A percentile compares a stretch with the other conserved stretches of the same genome.
Evolutionary conservation across 495 filamentous ascomycete species (phyloP).

Genomic region (Penicillium fimorum): DNA sequence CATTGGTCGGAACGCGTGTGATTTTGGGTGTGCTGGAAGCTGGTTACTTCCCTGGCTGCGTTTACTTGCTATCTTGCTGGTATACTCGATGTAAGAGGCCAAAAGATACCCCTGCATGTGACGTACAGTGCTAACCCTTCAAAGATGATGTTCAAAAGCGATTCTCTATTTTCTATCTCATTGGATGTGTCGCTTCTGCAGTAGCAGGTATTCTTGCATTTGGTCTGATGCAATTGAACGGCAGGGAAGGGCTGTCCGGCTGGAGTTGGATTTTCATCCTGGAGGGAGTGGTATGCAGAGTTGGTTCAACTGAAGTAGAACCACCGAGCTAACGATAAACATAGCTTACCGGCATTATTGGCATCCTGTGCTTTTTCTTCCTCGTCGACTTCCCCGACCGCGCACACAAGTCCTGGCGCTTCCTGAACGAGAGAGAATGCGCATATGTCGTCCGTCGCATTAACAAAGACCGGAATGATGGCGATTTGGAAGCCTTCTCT

Average conservation of each 20-base stretch:
- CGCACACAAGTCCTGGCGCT: slow-evolving; percentile 51
- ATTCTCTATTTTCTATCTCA: slow-evolving; percentile 62
- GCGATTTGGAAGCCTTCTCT: slow-evolving; percentile 48
- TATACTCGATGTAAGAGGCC: slow-evolving; percentile 52
- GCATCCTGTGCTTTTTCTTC: slow-evolving; percentile 47
- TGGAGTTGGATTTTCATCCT: slow-evolving; percentile 69
- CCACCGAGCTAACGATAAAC: not conserved
- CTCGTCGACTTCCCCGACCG: slow-evolving; percentile 61
- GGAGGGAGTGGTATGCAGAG: slow-evolving; percentile 47
- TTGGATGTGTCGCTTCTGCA: slow-evolving; percentile 60
- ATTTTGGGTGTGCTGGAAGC: slow-evolving; percentile 64
- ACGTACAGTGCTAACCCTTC: not conserved
- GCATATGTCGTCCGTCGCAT: slow-evolving; percentile 59
- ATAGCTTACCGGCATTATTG: slow-evolving; percentile 43
- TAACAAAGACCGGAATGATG: slow-evolving; percentile 58
- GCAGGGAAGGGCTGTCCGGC: slow-evolving; percentile 46
- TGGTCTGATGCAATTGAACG: slow-evolving; percentile 60
- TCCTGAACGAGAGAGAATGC: slow-evolving; percentile 49
- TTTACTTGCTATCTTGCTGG: slow-evolving; percentile 64
- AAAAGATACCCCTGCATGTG: not conserved
- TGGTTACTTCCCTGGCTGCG: slow-evolving; percentile 60
- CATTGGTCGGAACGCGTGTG: slow-evolving; percentile 54
- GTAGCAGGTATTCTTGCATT: slow-evolving; percentile 64
- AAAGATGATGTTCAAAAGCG: slow-evolving; percentile 62
- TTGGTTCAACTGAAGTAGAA: not conserved